Percentiles rank a stretch among this genome's conserved stretches.
These are phyloP conservation scores for Oryza meridionalis DNA, from an alignment of 176 grass and related monocot species.

Conservation along the genomic window DNA sequence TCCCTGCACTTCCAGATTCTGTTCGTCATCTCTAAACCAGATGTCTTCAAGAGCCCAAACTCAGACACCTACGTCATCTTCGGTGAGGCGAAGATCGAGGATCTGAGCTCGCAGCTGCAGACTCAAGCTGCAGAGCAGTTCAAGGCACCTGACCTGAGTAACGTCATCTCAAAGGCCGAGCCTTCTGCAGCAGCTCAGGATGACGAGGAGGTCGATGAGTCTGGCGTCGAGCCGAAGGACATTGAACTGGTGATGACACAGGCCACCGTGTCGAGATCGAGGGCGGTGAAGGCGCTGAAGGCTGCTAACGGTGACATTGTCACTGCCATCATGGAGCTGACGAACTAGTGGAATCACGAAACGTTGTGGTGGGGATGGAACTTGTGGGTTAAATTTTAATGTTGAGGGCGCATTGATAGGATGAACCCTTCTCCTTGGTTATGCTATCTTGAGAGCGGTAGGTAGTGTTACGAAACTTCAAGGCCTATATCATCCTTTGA, in stretches of 20 bases:
- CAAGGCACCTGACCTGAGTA: constrained; percentile 15
- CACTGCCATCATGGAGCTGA: constrained; percentile 46
- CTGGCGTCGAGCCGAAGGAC: constrained; percentile 38
- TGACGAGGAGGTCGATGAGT: constrained; percentile 36
- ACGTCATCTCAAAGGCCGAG: constrained; percentile 3
- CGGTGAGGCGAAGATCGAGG: constrained; percentile 41
- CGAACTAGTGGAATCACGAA: constrained; percentile 20
- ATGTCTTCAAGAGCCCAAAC: constrained; percentile 43
- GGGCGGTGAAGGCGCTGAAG: constrained; percentile 39
- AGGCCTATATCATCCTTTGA: not conserved
- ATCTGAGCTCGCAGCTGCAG: constrained; percentile 33
- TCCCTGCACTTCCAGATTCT: not conserved
- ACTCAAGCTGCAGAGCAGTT: constrained; percentile 33
- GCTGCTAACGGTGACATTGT: constrained; percentile 34
- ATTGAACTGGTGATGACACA: constrained; percentile 45
- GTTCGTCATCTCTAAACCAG: constrained; percentile 43
- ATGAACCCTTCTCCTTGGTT: not conserved
- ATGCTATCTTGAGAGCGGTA: not conserved
- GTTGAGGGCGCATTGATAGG: not conserved
- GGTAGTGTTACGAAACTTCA: not conserved
- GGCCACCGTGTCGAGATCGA: constrained; percentile 31
- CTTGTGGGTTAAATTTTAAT: not conserved
- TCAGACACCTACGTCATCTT: constrained; percentile 42
- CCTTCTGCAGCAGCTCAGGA: constrained; percentile 15
- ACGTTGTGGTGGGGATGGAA: not conserved